Base-by-base conservation (phyloP, 2,329 filamentous ascomycete genomes). In the Cercospora sesami region DNA sequence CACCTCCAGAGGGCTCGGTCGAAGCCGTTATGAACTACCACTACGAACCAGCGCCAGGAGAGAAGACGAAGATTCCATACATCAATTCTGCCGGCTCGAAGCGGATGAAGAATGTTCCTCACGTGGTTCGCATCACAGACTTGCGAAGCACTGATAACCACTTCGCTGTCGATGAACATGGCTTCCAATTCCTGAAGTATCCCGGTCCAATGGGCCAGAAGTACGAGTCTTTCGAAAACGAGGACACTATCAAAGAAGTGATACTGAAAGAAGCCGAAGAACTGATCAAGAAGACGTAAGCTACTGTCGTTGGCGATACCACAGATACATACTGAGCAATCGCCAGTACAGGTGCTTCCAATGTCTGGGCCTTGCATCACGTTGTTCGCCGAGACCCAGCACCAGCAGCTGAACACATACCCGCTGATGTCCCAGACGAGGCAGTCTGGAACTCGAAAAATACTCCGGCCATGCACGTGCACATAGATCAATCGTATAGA, bases 11-110 rank as follows among this genome's bases (percentile, higher is more conserved):
- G 16, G 51, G 62, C 23, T 28, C 26, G 26, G 28, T 63, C 28
- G 65, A 67, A 36, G 31, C 60, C 10, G 21, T 48, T 3, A 42
- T 67, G 60, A 67, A 67, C 12, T 64, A 67, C 39, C 51, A 66
- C 51, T 30, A 45, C 23, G 55, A 67, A 55, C 60, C 61, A 31
- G 10, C 42, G 31, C 53, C 53, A 21, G 60, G 39, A 39, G 65
- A 60, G 23, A 10, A 48, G 26, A 33, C 21, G 4, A 61, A 55
- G 23, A 26, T 60, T 16, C 39, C 23, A 26, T 53, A 60, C n/a
- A n/a, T 60, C 30, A 45, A 48, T 14, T 57, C 60, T 21, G 61
- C 48, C 18, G 65, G 65, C 36, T 53, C 55, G 8, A 48, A 45
- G 57, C 60, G 65, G 7, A 45, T 59, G 21, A 67, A 67, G 36